Evolutionary conservation across 371 early-diverging fungal species (phyloP).

Genomic region (Haplosporangium sp.): DNA sequence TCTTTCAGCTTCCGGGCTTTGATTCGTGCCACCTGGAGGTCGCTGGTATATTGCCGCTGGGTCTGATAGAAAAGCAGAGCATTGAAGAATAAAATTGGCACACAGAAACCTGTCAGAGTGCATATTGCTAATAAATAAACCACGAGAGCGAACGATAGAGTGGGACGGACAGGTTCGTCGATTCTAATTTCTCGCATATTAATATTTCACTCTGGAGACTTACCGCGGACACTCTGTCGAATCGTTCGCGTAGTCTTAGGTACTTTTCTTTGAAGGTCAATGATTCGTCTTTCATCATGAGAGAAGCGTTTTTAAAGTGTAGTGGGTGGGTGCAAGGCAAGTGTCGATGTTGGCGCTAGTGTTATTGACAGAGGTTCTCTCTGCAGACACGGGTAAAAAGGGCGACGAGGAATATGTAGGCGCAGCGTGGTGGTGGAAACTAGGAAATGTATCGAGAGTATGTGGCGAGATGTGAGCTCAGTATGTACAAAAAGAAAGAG

Average conservation of each 20-base stretch:
- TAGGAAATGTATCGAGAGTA: no score
- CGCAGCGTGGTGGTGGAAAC: no score
- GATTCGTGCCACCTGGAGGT: slow-evolving; percentile 39
- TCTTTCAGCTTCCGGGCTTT: slow-evolving; percentile 46
- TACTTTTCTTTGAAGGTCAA: slow-evolving; percentile 52
- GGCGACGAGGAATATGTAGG: no score
- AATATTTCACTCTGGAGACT: not conserved
- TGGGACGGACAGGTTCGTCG: not conserved
- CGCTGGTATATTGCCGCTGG: slow-evolving; percentile 49
- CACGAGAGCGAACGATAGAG: slow-evolving; percentile 1
- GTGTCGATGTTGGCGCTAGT: not conserved
- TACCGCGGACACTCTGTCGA: slow-evolving; percentile 52
- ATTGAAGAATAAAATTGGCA: not conserved
- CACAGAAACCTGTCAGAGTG: not conserved
- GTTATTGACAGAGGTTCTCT: no score
- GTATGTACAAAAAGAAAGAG: not conserved
- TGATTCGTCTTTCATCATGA: slow-evolving; percentile 26
- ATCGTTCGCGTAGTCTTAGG: slow-evolving; percentile 44
- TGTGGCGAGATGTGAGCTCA: not conserved
- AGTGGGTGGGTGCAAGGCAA: not conserved
- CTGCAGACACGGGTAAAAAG: no score
- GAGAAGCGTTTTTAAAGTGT: not conserved
- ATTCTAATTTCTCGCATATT: not conserved
- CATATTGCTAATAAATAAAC: not conserved
- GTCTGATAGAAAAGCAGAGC: slow-evolving; percentile 13